Evolutionary conservation across 2,329 filamentous ascomycete genomes (phyloP).

Genomic region (Fusarium verticillioides): DNA sequence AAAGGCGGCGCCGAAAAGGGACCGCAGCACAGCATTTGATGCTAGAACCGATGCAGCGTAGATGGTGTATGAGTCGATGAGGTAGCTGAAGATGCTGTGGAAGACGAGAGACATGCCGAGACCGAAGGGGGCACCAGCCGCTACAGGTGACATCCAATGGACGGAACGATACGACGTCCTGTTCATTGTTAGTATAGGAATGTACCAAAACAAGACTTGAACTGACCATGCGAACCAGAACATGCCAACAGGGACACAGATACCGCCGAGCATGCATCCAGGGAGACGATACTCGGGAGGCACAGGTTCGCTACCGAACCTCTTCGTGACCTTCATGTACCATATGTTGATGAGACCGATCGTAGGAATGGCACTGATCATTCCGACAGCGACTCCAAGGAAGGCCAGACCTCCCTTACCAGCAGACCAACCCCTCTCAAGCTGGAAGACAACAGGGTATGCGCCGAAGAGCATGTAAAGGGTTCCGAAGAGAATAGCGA

Average conservation of each 20-base stretch:
- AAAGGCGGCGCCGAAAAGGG: slow-evolving; percentile 40
- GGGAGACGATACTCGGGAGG: slow-evolving; percentile 72
- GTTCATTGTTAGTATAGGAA: neutral
- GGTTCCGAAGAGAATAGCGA: slow-evolving; percentile 66
- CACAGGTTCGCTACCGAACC: slow-evolving; percentile 62
- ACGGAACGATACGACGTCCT: slow-evolving; percentile 49
- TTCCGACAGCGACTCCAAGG: slow-evolving; percentile 72
- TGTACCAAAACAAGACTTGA: rapidly evolving
- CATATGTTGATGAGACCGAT: slow-evolving; percentile 64
- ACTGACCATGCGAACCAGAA: slow-evolving; percentile 74
- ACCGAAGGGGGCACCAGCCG: slow-evolving; percentile 62
- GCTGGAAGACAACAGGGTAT: slow-evolving; percentile 71
- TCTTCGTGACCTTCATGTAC: slow-evolving; percentile 57
- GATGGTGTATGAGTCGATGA: slow-evolving; percentile 77
- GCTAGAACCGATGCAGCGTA: slow-evolving; percentile 81
- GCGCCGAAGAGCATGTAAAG: slow-evolving; percentile 66
- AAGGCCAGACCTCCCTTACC: slow-evolving; percentile 71
- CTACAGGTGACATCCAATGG: slow-evolving; percentile 66
- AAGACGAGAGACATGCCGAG: slow-evolving; percentile 72
- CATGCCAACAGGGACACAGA: slow-evolving; percentile 68
- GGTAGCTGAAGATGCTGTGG: slow-evolving; percentile 71
- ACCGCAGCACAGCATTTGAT: slow-evolving; percentile 53
- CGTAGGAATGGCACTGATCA: slow-evolving; percentile 65
- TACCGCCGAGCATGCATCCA: slow-evolving; percentile 67
- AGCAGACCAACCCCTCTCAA: slow-evolving; percentile 64